These are phyloP conservation scores for Populus euphratica DNA, from an alignment of 345 rosid genomes.

Conservation along the genomic window DNA sequence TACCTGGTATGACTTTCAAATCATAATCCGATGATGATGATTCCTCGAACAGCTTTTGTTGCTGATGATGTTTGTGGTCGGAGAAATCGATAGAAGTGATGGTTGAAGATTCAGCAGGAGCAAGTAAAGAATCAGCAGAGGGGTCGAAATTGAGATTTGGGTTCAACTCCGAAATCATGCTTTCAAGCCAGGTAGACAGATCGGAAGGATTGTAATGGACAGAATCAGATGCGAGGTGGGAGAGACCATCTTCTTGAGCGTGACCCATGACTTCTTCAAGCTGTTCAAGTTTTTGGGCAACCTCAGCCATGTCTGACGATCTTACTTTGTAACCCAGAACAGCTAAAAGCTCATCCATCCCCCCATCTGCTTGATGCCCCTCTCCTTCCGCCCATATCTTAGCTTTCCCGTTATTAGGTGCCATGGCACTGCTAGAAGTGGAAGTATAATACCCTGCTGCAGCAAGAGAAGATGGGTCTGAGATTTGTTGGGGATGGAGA, in stretches of 20 bases:
- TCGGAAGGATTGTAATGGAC: conserved; percentile 81
- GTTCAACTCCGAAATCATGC: conserved; percentile 61
- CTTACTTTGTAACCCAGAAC: conserved; percentile 69
- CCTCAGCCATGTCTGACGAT: conserved; percentile 84
- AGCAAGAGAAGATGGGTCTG: conserved; percentile 7
- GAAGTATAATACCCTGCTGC: conserved; percentile 1
- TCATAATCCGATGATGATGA: conserved; percentile 53
- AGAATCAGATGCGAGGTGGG: conserved; percentile 56
- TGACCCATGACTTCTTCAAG: conserved; percentile 63
- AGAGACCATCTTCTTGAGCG: conserved; percentile 56
- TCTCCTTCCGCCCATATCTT: conserved; percentile 49
- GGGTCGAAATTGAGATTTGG: conserved; percentile 36
- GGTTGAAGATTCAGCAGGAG: conserved; percentile 40
- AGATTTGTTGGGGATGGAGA: conserved; percentile 17
- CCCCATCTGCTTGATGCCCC: conserved; percentile 26
- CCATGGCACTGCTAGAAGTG: neutral
- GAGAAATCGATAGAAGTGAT: conserved; percentile 35
- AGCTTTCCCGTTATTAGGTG: conserved; percentile 24
- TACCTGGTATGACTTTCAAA: conserved; percentile 70
- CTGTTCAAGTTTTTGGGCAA: conserved; percentile 76
- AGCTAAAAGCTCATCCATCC: conserved; percentile 75
- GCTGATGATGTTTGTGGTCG: neutral
- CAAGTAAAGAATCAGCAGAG: conserved; percentile 29
- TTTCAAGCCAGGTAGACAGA: conserved; percentile 59
- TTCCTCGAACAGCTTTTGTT: conserved; percentile 19